Evolutionary conservation across 495 filamentous ascomycete genomes (phyloP), one percentile per base, ranked within the genome.

Genomic region (Hypoxylon trugodes): DNA sequence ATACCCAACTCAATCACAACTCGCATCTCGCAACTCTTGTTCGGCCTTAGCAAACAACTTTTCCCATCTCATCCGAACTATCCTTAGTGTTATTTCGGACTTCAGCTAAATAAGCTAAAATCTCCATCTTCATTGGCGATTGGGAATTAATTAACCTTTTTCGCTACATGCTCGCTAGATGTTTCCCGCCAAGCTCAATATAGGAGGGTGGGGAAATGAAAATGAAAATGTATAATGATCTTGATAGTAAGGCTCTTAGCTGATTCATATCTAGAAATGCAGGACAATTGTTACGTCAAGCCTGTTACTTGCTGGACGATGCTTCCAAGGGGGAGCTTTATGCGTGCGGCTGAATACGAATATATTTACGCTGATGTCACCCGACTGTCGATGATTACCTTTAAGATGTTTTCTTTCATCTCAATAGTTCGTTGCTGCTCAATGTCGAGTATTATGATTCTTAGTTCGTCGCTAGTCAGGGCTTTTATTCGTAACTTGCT

Each of bases 341-440:
- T 46, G 49, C 50, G 36, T 50, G 55, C 46, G 48, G 53, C 61
- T 55, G 61, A 59, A 41, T 47, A 61, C 36, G 43, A 59, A 50
- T 41, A 10, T n/a, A 45, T 42, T 50, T n/a, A 19, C 25, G 41
- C 50, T 62, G 49, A 62, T 62, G 50, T 62, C 49, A 62, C 42
- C 33, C 38, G n/a, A 15, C 7, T 50, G 32, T 22, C 18, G n/a
- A 40, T 7, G 36, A 18, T 16, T 6, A 40, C 15, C 15, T 40
- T n/a, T n/a, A n/a, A 13, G 15, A 9, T 13, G 32, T 13, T 13
- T 9, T 13, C 9, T 36, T 36, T 36, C 32, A 36, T 36, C n/a
- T n/a, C n/a, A n/a, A n/a, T n/a, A n/a, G n/a, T n/a, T 24, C 10
- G 18, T 8, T 43, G 22, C 6, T 24, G 19, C 7, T 19, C 10